Evolutionary conservation across 345 rosid species (phyloP).

Genomic region (Erodium maritimum): DNA sequence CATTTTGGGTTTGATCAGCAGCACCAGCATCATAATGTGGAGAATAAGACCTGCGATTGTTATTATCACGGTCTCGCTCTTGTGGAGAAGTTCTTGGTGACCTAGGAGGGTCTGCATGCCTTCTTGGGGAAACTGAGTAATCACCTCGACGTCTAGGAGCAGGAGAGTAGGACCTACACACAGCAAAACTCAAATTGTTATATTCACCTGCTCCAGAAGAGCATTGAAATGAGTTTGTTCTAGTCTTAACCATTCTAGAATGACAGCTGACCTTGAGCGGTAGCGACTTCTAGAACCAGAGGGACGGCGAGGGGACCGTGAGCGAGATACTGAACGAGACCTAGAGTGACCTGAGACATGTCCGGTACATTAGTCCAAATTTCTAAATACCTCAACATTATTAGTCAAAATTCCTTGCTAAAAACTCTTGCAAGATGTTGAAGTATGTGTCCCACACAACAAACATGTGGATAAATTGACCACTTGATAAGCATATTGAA

Average conservation of each 20-base stretch:
- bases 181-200: not conserved
- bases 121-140: conserved; percentile 72
- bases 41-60: conserved; percentile 46
- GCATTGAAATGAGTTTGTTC: not conserved
- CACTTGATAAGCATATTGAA: too few relatives aligned
- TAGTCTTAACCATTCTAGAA: not conserved
- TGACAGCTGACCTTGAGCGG: conserved; percentile 58
- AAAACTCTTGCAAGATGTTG: too few relatives aligned
- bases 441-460: too few relatives aligned
- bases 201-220: not conserved
- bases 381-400: too few relatives aligned
- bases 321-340: conserved; percentile 66
- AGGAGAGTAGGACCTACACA: conserved; percentile 75
- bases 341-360: conserved; percentile 57
- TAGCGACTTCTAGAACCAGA: conserved; percentile 60
- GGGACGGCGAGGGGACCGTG: conserved; percentile 63
- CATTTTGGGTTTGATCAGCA: conserved; percentile 24
- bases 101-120: conserved; percentile 45
- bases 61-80: conserved; percentile 39
- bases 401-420: too few relatives aligned
- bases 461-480: too few relatives aligned
- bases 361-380: not conserved
- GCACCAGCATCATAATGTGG: conserved; percentile 39
- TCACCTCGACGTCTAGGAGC: conserved; percentile 42
- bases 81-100: conserved; percentile 73